Base-by-base conservation (phyloP, 169 alveolate genomes). In the Nephromyces sp. region DNA sequence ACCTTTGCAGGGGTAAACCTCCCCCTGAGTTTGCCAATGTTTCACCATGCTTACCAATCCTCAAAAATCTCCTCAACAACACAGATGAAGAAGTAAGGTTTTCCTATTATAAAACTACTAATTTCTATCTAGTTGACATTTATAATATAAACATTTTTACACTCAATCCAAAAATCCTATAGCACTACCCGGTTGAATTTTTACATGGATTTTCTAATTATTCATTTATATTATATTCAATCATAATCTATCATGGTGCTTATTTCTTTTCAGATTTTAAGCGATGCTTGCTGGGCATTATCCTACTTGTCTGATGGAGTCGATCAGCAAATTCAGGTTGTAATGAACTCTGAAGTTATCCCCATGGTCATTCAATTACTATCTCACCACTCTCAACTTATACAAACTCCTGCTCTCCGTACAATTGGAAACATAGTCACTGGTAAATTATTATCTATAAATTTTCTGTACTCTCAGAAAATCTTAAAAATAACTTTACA, bases 341-440 rank as follows among this genome's bases (percentile, higher is more conserved):
- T 43, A 15, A n/a, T 43, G n/a, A n/a, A 43, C n/a, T 43, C 57
- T 43, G 96, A 92, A 24, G 95, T 91, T 15, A 82, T 94, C 25
- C 92, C 90, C 3, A 83, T 95, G n/a, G 85, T 96, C 27, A 93
- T 95, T 1, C 94, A 90, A 57, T 83, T 94, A 32, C 80, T 95
- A 67, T 87, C 78, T n/a, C 96, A 93, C 73, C 70, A 87, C 3
- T 80, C 87, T 6, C 83, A 90, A 24, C 87, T 91, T 61, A 92
- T 95, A 22, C 93, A 92, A 75, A 92, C 97, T 3, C 99, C 99
- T 6, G 93, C 98, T 1, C 86, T 97, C 1, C 67, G 99, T 52
- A 88, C 98, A n/a, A 90, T 97, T 22, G 99, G 99, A 27, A 97
- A 95, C 84, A 81, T 92, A 72, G 83, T 80, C 24, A 70, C 85